Evolutionary conservation across 257 asterid genomes (phyloP), one percentile per base, ranked within the genome.

Genomic region (Solanum chmielewskii): DNA sequence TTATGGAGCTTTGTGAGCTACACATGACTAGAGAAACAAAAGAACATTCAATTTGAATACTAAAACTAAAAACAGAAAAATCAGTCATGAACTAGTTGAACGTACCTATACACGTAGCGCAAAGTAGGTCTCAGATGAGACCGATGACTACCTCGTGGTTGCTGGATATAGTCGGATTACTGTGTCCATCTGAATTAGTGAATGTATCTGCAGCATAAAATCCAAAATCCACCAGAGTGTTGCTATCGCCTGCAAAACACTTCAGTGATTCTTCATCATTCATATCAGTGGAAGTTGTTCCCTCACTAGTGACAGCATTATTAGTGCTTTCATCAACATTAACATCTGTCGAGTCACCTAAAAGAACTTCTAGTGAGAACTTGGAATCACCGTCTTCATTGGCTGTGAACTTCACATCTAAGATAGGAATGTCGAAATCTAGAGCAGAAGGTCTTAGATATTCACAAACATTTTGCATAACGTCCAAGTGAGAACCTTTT

Each of bases 341-440:
- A 37, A 85, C 52, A 29, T 88, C 90, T 21, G 86, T 83, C 83
- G 31, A 86, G 84, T 90, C 97, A 87, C 88, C 90, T 60, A 94
- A 88, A 87, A 95, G 95, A 87, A 91, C 91, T 91, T 93, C 97
- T 74, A 97, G 93, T 76, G 97, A 90, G 45, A 90, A 76, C 74
- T 80, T 87, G 21, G 87, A 75, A 29, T 83, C 66, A 52, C 88
- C 44, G 68, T 69, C 62, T 88, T 74, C 85, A 62, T 90, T 84
- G 83, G 91, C 87, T 66, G 89, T 59, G 89, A 97, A 97, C 68
- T 92, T 88, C 89, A 94, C 98, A 42, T 96, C 97, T 87, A 93
- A 86, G 86, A 94, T 92, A 33, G 98, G 98, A 89, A 91, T 91
- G 85, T 88, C 91, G 41, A 90, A 92, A 89, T 94, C 94, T 86